Percentiles rank a stretch among this genome's conserved stretches.
phyloP scores from a whole-genome alignment of 2,329 filamentous ascomycete genomes.

The Dactylellina sp. region DNA sequence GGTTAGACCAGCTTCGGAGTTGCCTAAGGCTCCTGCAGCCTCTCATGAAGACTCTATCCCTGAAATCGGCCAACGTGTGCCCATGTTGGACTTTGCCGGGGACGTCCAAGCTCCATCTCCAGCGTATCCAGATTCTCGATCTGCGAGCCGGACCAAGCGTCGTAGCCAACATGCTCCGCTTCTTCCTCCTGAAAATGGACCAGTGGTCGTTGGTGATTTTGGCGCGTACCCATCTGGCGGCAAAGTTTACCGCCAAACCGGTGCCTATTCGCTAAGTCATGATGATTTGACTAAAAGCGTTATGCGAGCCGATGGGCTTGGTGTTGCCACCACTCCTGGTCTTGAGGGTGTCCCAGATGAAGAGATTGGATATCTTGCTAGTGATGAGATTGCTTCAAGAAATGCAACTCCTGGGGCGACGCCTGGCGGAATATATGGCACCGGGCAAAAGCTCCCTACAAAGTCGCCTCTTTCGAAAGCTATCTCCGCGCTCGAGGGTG shows the following conservation, averaged over 20 bases:
- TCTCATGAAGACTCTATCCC: conserved; percentile 63
- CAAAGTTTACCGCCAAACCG: conserved; percentile 50
- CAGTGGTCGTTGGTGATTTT: conserved; percentile 60
- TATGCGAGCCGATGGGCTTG: conserved; percentile 60
- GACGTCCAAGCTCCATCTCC: conserved; percentile 96
- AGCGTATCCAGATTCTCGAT: conserved; percentile 63
- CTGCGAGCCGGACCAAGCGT: conserved; percentile 60
- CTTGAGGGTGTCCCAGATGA: conserved; percentile 83
- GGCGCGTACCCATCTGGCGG: conserved; percentile 45
- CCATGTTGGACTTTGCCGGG: conserved; percentile 90
- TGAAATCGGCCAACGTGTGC: conserved; percentile 90
- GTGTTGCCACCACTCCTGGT: conserved; percentile 66
- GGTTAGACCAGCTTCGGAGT: conserved; percentile 45
- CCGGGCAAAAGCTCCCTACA: conserved; percentile 42
- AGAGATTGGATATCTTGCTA: conserved; percentile 87
- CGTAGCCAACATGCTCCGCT: conserved; percentile 60
- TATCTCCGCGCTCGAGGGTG: conserved; percentile 65
- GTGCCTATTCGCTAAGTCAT: conserved; percentile 79
- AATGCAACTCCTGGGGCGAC: conserved; percentile 75
- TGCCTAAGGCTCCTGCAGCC: conserved; percentile 22
- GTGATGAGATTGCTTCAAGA: conserved; percentile 83
- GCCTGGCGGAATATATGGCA: conserved; percentile 61
- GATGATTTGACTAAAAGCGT: conserved; percentile 67
- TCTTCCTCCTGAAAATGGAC: conserved; percentile 40
- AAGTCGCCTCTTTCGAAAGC: conserved; percentile 50